Base-by-base conservation (phyloP, 768 basidiomycete genomes). In the Mycena kentingensis region DNA sequence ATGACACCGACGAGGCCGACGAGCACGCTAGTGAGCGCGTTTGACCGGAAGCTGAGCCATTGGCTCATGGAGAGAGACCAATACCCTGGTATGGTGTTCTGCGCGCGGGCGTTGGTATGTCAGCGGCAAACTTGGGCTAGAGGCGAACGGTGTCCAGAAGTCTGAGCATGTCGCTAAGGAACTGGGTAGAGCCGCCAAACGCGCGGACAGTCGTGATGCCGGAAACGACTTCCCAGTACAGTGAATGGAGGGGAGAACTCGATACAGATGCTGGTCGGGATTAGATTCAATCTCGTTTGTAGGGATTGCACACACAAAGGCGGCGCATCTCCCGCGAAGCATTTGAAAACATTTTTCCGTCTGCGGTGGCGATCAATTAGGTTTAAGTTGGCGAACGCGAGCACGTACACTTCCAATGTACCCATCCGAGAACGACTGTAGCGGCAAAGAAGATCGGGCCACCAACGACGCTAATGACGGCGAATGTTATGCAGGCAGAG, bases 261-360 rank as follows among this genome's bases (percentile, higher is more conserved):
- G 76, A 73, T 27, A 76, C 75, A 19, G 77, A 77, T 39, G 75
- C 76, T 77, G 19, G 22, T 5, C 11, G 10, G 37, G 13, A 51
- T 28, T 21, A 49, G 12, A 35, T 18, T 24, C 18, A 47, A 34
- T 27, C 11, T 39, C 11, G 15, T 19, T 19, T 10, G 18, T n/a
- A 22, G 37, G 24, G 11, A 7, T 24, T 11, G 41, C 24, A 26
- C 7, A 41, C 37, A 28, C n/a, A 11, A 45, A 47, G 24, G 50
- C 89, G 77, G 54, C 89, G 80, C 86, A 91, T 84, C 65, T 91
- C 89, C 52, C 93, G 77, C 16, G 90, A 89, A 1, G 90, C 89
- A 68, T 92, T 92, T 32, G 88, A 85, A 55, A 88, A 91, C 28
- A 79, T 57, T 65, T 26, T 42, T 54, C 74, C 73, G 65, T 73